phyloP scores from a whole-genome alignment of 192 early-diverging fungal species.

The Rhizophagus sp. region DNA sequence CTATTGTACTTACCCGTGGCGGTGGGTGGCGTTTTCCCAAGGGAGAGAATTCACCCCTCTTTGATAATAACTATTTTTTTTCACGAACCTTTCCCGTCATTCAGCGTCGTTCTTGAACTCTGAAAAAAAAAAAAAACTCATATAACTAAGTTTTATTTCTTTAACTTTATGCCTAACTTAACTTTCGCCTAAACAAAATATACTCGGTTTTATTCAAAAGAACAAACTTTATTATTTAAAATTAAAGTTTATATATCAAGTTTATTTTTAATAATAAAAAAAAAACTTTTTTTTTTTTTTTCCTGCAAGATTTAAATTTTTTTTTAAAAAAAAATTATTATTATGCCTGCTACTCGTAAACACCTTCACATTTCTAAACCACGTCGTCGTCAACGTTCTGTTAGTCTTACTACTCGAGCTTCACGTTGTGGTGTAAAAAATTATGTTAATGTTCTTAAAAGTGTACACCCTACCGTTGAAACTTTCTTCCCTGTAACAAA shows the following conservation, averaged over 20 bases:
- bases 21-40: conserved; percentile 18
- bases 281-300: neutral
- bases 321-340: neutral
- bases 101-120: conserved; percentile 16
- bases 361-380: conserved; percentile 31
- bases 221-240: neutral
- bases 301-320: neutral
- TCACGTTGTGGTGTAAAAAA: conserved; percentile 32
- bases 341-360: conserved; percentile 30
- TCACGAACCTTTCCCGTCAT: neutral
- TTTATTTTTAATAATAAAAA: neutral
- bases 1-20: conserved; percentile 20
- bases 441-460: conserved; percentile 26
- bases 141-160: neutral
- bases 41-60: neutral
- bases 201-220: no score
- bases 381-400: conserved; percentile 30
- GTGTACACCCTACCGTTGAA: conserved; percentile 20
- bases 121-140: neutral
- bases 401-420: conserved; percentile 25
- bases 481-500: conserved; percentile 28
- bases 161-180: conserved; percentile 20
- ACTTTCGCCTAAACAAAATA: conserved; percentile 18
- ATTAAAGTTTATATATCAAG: neutral
- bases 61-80: neutral